Percentiles rank a stretch among this genome's conserved stretches.
phyloP scores from a whole-genome alignment of 2,329 filamentous ascomycete genomes.

The Penicillium sp. region DNA sequence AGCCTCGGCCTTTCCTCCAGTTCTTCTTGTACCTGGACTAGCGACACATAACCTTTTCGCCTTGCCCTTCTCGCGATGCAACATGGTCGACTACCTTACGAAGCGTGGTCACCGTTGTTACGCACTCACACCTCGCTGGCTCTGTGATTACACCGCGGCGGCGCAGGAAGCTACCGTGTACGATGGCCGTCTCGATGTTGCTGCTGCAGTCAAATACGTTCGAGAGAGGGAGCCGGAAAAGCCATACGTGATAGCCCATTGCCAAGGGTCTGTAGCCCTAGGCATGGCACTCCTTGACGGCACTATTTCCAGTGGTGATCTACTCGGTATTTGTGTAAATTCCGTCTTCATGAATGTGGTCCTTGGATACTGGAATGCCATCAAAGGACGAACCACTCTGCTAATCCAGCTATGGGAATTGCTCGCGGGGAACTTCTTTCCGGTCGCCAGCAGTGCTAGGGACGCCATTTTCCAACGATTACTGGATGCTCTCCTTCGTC shows the following conservation, averaged over 20 bases:
- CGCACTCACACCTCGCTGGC: constrained; percentile 7
- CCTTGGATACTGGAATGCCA: constrained; percentile 17
- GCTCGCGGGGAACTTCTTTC: constrained; percentile 14
- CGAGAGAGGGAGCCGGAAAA: constrained; percentile 6
- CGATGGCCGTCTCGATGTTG: constrained; percentile 9
- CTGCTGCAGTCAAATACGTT: constrained; percentile 14
- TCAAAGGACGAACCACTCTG: neutral
- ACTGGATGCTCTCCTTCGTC: constrained; percentile 24
- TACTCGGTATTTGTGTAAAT: constrained; percentile 19
- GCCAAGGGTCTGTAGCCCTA: constrained; percentile 17
- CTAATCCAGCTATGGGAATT: constrained; percentile 4
- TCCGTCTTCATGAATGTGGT: constrained; percentile 21
- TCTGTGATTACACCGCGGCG: neutral
- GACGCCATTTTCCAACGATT: constrained; percentile 12
- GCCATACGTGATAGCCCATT: constrained; percentile 19
- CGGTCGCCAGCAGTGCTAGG: constrained; percentile 1
- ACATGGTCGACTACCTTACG: constrained; percentile 4
- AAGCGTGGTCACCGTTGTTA: constrained; percentile 6
- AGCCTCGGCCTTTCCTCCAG: neutral
- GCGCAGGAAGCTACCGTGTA: constrained; percentile 1
- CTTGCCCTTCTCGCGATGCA: neutral
- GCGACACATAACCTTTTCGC: neutral
- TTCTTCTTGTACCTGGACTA: neutral
- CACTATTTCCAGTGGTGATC: constrained; percentile 11
- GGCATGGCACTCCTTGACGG: constrained; percentile 18